These are phyloP conservation scores for Hyaloscypha finlandica DNA, from an alignment of 495 filamentous ascomycete genomes.

Conservation along the genomic window DNA sequence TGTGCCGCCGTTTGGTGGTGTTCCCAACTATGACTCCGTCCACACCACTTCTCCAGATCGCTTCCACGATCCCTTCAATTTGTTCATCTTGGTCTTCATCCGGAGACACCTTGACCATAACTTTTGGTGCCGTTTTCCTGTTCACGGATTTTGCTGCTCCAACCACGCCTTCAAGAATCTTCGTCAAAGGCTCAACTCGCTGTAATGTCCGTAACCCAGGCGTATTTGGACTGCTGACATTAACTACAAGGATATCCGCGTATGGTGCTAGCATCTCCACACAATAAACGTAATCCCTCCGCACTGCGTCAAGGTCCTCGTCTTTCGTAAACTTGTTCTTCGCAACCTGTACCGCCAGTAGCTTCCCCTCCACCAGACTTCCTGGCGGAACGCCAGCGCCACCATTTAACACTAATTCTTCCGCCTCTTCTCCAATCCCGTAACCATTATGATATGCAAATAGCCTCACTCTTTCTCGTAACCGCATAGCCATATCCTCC, in stretches of 20 bases:
- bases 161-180: slow-evolving; percentile 80
- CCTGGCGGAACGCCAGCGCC: slow-evolving; percentile 66
- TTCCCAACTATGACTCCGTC: slow-evolving; percentile 98
- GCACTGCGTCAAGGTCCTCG: slow-evolving; percentile 79
- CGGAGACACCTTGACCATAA: slow-evolving; percentile 97
- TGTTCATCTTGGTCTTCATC: slow-evolving; percentile 86
- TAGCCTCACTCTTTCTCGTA: slow-evolving; percentile 74
- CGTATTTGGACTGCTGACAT: slow-evolving; percentile 95
- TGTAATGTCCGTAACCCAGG: slow-evolving; percentile 86
- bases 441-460: slow-evolving; percentile 72
- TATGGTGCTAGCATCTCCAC: slow-evolving; percentile 79
- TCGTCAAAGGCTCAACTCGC: slow-evolving; percentile 74
- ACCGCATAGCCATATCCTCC: slow-evolving; percentile 75
- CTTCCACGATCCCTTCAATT: slow-evolving; percentile 83
- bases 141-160: slow-evolving; percentile 66
- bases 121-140: slow-evolving; percentile 71
- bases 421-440: slow-evolving; percentile 61
- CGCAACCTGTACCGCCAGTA: slow-evolving; percentile 93
- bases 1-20: slow-evolving; percentile 80
- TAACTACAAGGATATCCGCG: slow-evolving; percentile 93
- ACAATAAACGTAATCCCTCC: slow-evolving; percentile 82
- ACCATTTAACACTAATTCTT: slow-evolving; percentile 72
- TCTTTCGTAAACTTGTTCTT: slow-evolving; percentile 93
- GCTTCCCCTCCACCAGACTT: slow-evolving; percentile 67
- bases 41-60: slow-evolving; percentile 80